These are phyloP conservation scores for Solanum tacnaense DNA, from an alignment of 257 asterid species.

Conservation along the genomic window DNA sequence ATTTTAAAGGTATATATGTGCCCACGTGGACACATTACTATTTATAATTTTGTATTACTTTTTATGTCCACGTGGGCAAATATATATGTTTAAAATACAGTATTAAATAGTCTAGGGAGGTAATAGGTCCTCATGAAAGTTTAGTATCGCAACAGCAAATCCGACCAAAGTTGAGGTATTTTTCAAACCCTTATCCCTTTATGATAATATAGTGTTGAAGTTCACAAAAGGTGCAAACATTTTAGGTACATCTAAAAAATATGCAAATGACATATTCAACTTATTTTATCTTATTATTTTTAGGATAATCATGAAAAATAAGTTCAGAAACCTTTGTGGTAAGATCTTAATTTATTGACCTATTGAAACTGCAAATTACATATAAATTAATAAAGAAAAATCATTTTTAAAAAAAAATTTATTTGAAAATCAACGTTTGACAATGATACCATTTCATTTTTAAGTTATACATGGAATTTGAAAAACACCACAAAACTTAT, in stretches of 20 bases:
- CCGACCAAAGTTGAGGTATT: rapidly evolving
- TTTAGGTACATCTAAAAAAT: background rate
- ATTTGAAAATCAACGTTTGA: background rate
- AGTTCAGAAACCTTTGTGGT: background rate
- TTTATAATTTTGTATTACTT: too few relatives aligned
- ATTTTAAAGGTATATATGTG: too few relatives aligned
- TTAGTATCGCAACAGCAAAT: too few relatives aligned
- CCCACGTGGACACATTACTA: too few relatives aligned
- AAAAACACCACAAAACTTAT: background rate
- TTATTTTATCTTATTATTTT: background rate
- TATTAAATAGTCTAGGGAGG: too few relatives aligned
- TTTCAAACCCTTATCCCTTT: too few relatives aligned
- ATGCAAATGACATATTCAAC: background rate
- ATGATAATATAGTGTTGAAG: background rate
- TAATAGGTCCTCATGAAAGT: too few relatives aligned
- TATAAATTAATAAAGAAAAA: background rate
- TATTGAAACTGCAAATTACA: background rate
- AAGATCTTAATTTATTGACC: background rate
- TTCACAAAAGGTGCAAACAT: background rate
- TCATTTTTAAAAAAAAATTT: too few relatives aligned
- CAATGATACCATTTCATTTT: background rate
- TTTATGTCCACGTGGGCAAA: too few relatives aligned
- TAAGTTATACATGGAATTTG: background rate
- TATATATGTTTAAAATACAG: too few relatives aligned
- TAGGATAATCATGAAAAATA: background rate